A percentile compares a stretch with the other conserved stretches of the same genome.
Conservation (phyloP, 2,329 filamentous ascomycete genomes). For the Colletotrichum camelliae region DNA sequence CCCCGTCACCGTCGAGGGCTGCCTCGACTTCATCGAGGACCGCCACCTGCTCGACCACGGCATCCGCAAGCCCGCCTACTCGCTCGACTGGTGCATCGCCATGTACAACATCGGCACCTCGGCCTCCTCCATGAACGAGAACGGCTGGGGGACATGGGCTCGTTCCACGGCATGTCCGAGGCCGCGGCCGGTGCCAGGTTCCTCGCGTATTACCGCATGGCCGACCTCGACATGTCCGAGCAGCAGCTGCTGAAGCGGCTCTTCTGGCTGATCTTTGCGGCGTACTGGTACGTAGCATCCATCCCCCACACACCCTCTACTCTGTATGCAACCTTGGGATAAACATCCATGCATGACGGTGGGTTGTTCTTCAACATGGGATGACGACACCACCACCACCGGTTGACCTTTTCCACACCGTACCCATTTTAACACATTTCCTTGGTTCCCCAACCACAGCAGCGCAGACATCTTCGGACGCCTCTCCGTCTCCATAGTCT, state of each 20-base stretch:
- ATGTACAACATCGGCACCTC: conserved; percentile 39
- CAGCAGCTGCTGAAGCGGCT: conserved; percentile 38
- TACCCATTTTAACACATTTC: neutral
- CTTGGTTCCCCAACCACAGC: conserved; percentile 18
- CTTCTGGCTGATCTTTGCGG: conserved; percentile 37
- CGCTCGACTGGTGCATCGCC: conserved; percentile 39
- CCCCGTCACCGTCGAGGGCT: conserved; percentile 31
- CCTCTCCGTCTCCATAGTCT: conserved; percentile 29
- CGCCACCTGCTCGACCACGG: conserved; percentile 27
- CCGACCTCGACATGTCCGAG: conserved; percentile 26
- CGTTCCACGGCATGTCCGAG: conserved; percentile 27
- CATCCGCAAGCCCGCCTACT: conserved; percentile 24
- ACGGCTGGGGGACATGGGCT: conserved; percentile 16
- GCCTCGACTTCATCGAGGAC: conserved; percentile 32
- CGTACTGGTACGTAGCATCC: conserved; percentile 5
- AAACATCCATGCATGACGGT: neutral
- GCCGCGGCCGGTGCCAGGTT: conserved; percentile 34
- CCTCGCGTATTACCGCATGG: conserved; percentile 31
- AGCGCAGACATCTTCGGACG: conserved; percentile 33
- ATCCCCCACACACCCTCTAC: neutral
- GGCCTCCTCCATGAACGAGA: conserved; percentile 18
- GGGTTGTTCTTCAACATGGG: neutral
- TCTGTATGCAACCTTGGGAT: neutral
- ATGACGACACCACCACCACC: neutral
- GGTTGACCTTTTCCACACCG: neutral